Evolutionary conservation across 1,284 basidiomycete genomes (phyloP).

Genomic region (Heterobasidion occidentale): DNA sequence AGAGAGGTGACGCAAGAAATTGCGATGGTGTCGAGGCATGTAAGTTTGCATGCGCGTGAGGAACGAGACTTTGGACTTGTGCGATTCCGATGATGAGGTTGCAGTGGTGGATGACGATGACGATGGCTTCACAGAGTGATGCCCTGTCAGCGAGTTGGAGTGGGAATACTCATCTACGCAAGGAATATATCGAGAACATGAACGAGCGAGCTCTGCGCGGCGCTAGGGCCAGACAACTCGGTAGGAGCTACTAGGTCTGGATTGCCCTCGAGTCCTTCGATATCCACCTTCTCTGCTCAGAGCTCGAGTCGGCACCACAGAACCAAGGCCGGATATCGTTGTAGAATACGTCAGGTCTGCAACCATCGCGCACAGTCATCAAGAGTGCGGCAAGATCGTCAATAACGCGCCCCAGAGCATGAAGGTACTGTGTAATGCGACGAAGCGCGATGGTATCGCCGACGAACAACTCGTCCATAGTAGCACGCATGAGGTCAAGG

Average conservation of each 20-base stretch:
- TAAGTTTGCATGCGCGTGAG: constrained; percentile 79
- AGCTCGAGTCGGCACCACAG: constrained; percentile 69
- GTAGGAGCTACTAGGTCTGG: constrained; percentile 41
- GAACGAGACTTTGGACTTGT: constrained; percentile 37
- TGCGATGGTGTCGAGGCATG: constrained; percentile 89
- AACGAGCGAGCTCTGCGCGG: constrained; percentile 85
- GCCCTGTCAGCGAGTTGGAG: constrained; percentile 21
- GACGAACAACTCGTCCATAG: constrained; percentile 90
- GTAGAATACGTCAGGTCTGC: constrained; percentile 80
- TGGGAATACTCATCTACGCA: constrained; percentile 61
- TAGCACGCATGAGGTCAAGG: constrained; percentile 79
- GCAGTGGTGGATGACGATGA: constrained; percentile 8
- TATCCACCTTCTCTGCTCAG: constrained; percentile 56
- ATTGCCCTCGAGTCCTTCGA: constrained; percentile 65
- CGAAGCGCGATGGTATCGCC: constrained; percentile 71
- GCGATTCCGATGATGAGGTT: neutral
- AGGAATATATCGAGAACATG: constrained; percentile 89
- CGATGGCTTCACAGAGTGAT: constrained; percentile 15
- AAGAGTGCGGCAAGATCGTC: constrained; percentile 56
- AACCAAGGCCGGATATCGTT: constrained; percentile 90
- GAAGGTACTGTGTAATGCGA: constrained; percentile 71
- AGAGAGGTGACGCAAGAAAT: constrained; percentile 81
- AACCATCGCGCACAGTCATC: constrained; percentile 60
- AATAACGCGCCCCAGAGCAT: constrained; percentile 59
- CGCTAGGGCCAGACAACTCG: constrained; percentile 81